Evolutionary conservation across 2,329 filamentous ascomycete genomes (phyloP).

Genomic region (Neoarthrinium moseri): DNA sequence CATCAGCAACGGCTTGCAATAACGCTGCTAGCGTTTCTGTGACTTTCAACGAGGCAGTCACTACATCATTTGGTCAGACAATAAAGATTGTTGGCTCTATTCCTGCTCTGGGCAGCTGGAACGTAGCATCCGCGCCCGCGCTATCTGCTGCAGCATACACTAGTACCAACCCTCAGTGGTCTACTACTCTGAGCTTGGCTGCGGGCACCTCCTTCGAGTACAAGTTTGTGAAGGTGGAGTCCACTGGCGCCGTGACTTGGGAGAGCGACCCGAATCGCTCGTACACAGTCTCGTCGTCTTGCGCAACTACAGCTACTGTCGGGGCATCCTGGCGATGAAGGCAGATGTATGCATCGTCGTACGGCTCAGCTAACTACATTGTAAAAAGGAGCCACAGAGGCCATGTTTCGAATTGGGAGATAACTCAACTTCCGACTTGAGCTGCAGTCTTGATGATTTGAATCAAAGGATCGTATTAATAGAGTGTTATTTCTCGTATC

Average conservation of each 20-base stretch:
- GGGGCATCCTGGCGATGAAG: conserved; percentile 6
- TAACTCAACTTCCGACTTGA: no score
- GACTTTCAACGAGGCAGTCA: conserved; percentile 34
- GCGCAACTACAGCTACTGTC: conserved; percentile 5
- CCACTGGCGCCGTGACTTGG: conserved; percentile 42
- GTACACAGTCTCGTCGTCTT: conserved; percentile 8
- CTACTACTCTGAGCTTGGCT: conserved; percentile 38
- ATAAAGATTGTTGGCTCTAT: conserved; percentile 38
- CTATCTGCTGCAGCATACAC: conserved; percentile 52
- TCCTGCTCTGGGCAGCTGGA: conserved; percentile 44
- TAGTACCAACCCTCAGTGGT: conserved; percentile 45
- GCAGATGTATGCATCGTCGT: no score
- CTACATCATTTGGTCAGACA: conserved; percentile 42
- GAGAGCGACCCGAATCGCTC: conserved; percentile 37
- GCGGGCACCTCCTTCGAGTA: conserved; percentile 45
- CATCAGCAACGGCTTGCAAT: conserved; percentile 33
- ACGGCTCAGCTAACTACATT: no score
- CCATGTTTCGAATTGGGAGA: no score
- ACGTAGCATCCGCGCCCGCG: conserved; percentile 34
- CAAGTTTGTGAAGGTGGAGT: conserved; percentile 47
- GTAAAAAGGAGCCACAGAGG: no score
- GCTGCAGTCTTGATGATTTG: no score
- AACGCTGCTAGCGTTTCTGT: conserved; percentile 27
- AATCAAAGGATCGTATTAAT: no score
- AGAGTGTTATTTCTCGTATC: no score